Conservation (phyloP, 495 filamentous ascomycete genomes). For the Podospora bellae-mahoneyi region DNA sequence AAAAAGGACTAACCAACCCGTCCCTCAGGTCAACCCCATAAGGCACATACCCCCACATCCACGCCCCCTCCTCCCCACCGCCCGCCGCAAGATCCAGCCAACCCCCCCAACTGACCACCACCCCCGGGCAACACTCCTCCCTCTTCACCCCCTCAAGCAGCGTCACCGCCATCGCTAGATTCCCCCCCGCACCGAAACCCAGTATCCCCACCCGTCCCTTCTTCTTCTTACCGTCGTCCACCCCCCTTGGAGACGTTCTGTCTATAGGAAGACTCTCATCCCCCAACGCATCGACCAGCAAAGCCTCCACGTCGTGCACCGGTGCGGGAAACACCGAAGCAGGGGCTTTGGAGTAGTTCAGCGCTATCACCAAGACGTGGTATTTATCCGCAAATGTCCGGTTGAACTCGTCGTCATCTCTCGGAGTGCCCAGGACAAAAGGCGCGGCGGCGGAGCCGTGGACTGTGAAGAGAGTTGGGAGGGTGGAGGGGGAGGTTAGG, state of each 20-base stretch:
- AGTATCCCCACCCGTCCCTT: conserved; percentile 27
- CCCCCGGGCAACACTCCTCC: no score
- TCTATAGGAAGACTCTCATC: conserved; percentile 41
- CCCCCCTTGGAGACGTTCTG: conserved; percentile 12
- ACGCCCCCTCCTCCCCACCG: not conserved
- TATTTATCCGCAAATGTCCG: conserved; percentile 32
- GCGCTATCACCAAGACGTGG: conserved; percentile 33
- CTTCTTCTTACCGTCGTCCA: conserved; percentile 26
- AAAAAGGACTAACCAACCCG: conserved; percentile 35
- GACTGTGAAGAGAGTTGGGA: conserved; percentile 38
- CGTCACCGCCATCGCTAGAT: conserved; percentile 31
- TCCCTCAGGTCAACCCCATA: conserved; percentile 30
- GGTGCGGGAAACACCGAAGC: conserved; percentile 33
- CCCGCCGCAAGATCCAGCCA: conserved; percentile 22
- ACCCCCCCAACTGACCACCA: not conserved
- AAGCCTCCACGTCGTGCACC: conserved; percentile 35
- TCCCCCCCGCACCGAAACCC: conserved; percentile 40
- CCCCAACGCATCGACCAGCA: conserved; percentile 32
- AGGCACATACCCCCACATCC: conserved; percentile 34
- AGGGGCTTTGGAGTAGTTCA: conserved; percentile 41
- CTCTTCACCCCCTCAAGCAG: conserved; percentile 33
- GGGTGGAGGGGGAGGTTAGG: conserved; percentile 25
- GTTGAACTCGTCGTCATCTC: conserved; percentile 42
- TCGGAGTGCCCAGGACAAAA: conserved; percentile 31
- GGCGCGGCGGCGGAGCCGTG: conserved; percentile 33